These are phyloP conservation scores for Verruconis gallopava DNA, from an alignment of 2,329 filamentous ascomycete species.

Conservation along the genomic window DNA sequence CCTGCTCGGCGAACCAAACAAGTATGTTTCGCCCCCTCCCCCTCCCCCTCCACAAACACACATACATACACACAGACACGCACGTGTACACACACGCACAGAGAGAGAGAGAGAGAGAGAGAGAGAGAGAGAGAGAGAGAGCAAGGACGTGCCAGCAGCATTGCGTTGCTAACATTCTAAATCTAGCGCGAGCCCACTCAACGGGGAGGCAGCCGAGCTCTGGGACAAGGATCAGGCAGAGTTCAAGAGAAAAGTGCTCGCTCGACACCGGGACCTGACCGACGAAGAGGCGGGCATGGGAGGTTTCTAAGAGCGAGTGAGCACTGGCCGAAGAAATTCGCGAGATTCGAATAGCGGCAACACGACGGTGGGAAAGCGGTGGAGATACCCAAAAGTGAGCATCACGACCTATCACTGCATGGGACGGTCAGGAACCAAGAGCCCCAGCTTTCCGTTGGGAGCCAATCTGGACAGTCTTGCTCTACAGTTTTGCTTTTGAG, in stretches of 20 bases:
- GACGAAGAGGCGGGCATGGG: conserved; percentile 25
- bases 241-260: conserved; percentile 66
- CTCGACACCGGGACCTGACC: conserved; percentile 45
- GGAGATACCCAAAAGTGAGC: not conserved
- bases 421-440: no score
- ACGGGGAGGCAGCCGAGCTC: conserved; percentile 88
- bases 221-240: conserved; percentile 84
- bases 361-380: not conserved
- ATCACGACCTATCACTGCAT: not conserved
- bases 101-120: not conserved
- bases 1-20: conserved; percentile 91
- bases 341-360: not conserved
- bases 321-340: no score
- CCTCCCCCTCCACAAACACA: not conserved
- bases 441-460: no score
- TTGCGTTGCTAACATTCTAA: no score
- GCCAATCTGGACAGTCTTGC: no score
- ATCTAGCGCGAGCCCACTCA: conserved; percentile 74
- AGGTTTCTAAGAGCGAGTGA: not conserved
- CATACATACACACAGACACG: not conserved
- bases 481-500: no score
- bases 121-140: no score
- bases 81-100: not conserved
- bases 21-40: conserved; percentile 47
- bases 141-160: no score